These are phyloP conservation scores for Coemansia sp. DNA, from an alignment of 192 early-diverging fungal genomes.

Conservation along the genomic window DNA sequence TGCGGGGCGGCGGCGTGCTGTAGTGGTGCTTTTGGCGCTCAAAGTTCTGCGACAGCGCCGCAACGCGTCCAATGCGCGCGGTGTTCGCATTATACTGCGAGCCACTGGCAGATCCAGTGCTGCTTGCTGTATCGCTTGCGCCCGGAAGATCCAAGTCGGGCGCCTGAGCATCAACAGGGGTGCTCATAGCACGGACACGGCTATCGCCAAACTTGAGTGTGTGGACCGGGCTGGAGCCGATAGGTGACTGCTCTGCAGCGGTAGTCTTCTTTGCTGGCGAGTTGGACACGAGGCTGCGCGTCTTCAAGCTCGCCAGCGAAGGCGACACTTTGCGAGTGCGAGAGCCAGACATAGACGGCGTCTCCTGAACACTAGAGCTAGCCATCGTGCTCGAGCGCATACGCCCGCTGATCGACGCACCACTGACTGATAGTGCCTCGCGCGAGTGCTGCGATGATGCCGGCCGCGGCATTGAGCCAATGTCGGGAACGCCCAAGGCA, in stretches of 20 bases:
- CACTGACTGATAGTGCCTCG: conserved; percentile 20
- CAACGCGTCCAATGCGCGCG: conserved; percentile 45
- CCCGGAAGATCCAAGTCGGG: background rate
- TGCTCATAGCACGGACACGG: conserved; percentile 38
- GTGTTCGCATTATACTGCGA: conserved; percentile 2
- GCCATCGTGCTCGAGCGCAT: conserved; percentile 27
- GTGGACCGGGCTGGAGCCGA: background rate
- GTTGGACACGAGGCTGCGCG: conserved; percentile 35
- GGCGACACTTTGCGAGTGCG: conserved; percentile 39
- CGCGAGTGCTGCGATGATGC: conserved; percentile 18
- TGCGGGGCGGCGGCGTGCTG: conserved; percentile 6
- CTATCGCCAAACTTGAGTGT: conserved; percentile 9
- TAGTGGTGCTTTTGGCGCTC: conserved; percentile 22
- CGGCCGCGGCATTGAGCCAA: conserved; percentile 5
- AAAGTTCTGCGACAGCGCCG: conserved; percentile 48
- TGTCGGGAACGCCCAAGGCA: conserved; percentile 10
- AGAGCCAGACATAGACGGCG: conserved; percentile 1
- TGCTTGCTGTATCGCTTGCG: background rate
- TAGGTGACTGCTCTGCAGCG: background rate
- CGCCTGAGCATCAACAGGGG: conserved; percentile 29
- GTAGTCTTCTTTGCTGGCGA: conserved; percentile 20
- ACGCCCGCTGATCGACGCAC: conserved; percentile 36
- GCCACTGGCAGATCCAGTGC: background rate
- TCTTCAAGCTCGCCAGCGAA: conserved; percentile 34
- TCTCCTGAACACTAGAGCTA: background rate